These are phyloP conservation scores for Sarcomyxa edulis DNA, from an alignment of 768 basidiomycete species.

Conservation along the genomic window DNA sequence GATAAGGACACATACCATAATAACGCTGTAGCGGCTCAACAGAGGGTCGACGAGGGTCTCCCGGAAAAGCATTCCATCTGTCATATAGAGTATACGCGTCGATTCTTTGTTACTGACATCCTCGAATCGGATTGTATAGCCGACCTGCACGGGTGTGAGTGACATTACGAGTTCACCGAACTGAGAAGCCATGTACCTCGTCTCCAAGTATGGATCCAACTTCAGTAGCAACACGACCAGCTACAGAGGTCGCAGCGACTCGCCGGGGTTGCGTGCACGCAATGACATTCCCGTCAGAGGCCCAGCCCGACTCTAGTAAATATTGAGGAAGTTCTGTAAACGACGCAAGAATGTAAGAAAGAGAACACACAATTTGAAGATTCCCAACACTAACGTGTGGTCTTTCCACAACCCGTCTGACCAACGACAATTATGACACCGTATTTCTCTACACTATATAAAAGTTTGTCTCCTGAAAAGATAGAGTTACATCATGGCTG, in stretches of 20 bases:
- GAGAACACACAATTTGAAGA: slow-evolving; percentile 4
- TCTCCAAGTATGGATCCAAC: slow-evolving; percentile 86
- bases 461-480: slow-evolving; percentile 61
- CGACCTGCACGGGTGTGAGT: slow-evolving; percentile 75
- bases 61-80: slow-evolving; percentile 97
- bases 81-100: slow-evolving; percentile 93
- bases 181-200: slow-evolving; percentile 46
- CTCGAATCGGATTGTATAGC: slow-evolving; percentile 96
- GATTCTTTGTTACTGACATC: slow-evolving; percentile 80
- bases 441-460: slow-evolving; percentile 81
- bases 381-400: slow-evolving; percentile 68
- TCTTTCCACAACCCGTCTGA: slow-evolving; percentile 96
- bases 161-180: background rate
- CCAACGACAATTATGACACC: slow-evolving; percentile 87
- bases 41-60: slow-evolving; percentile 91
- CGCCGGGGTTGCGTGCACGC: slow-evolving; percentile 92
- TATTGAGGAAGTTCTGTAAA: slow-evolving; percentile 91
- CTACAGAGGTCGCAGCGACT: slow-evolving; percentile 94
- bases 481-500: slow-evolving; percentile 3
- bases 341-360: slow-evolving; percentile 9
- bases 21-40: slow-evolving; percentile 87
- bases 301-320: slow-evolving; percentile 92
- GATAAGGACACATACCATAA: slow-evolving; percentile 65
- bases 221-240: slow-evolving; percentile 86
- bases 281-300: slow-evolving; percentile 72